Base-by-base conservation (phyloP, 208 protist genomes). In the Porcisia hertigi region DNA sequence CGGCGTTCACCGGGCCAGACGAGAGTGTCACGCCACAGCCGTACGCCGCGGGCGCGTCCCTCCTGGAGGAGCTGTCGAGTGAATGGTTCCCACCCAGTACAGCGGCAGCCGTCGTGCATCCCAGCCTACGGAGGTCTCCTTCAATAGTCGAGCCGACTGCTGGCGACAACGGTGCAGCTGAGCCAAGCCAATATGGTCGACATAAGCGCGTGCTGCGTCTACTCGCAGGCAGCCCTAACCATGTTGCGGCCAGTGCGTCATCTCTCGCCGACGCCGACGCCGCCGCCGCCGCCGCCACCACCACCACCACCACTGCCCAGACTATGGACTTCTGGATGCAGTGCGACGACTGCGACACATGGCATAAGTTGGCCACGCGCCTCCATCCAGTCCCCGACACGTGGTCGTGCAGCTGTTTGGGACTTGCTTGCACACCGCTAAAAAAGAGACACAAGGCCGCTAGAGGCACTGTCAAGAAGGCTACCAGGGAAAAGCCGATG, bases 401-500 rank as follows among this genome's bases (percentile, higher is more conserved):
- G 57, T 93, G 89, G 89, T 76, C 81, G 34, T 93, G 89, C 64
- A 63, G 74, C 41, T 75, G 73, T 47, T 60, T 89, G 53, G 80
- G 79, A n/a, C 23, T 80, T 18, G 49, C 65, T 23, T 89, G 88
- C 79, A 52, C 73, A 18, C 18, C 55, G 18, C 45, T 0, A 20
- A 66, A 73, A 49, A 54, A 47, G 55, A 47, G 20, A 3, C 60
- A 9, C 11, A 77, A 57, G 23, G 71, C 5, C 0, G 23, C 20
- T 4, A 49, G 39, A 49, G 18, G 63, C 18, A 34, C 55, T 43
- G 23, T 43, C 18, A 74, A 76, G 55, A 58, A 34, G 16, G 55
- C 52, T 39, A 36, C 11, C 30, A 77, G 76, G 67, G n/a, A 18
- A 45, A 63, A 18, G 49, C 25, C 5, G 52, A 57, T 60, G 73